Evolutionary conservation across 106 monocot genomes (phyloP), one percentile per base, ranked within the genome.

Genomic region (Apostasia shenzhenica): DNA sequence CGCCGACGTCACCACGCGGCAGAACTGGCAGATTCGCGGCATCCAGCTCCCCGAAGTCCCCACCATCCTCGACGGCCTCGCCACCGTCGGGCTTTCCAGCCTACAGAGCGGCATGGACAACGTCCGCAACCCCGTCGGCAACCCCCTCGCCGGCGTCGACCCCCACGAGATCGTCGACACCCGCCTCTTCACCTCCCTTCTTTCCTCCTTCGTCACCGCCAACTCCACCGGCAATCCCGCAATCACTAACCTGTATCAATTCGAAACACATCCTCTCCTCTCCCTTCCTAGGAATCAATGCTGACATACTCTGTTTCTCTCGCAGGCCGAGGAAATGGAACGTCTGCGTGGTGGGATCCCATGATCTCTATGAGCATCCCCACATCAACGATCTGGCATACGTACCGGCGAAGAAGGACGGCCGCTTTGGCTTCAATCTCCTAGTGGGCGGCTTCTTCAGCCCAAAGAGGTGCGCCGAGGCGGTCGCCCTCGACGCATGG

Each of bases 31-130:
- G 72, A 97, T 97, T 49, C 78, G 92, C 5, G 95, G 95, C 0
- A 83, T 97, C 2, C 57, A 56, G 66, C 86, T 97, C 1, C 84
- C 91, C 0, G 92, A 97, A 53, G 92, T 91, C 55, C 95, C 95
- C 6, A 72, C 54, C 0, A 92, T 97, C 63, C 69, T 97, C 62
- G 79, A 86, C 9, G 95, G 92, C 13, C 86, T 97, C 37, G 12
- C 45, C 2, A 45, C 54, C 3, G 92, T 97, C 39, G 95, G 95
- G 2, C 84, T 97, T 56, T 92, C 80, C 67, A 92, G 89, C 75
- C 74, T 97, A 8, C 95, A 97, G 81, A 89, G 92, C 59, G 95
- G 95, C 41, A 97, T 97, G 95, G 92, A 97, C 82, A 97, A 92
- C 38, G 89, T 92, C 38, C 91, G 95, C 70, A 97, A 97, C 76